Evolutionary conservation across 495 filamentous ascomycete genomes (phyloP), one percentile per base, ranked within the genome.

Genomic region (Jackrogersella minutella): DNA sequence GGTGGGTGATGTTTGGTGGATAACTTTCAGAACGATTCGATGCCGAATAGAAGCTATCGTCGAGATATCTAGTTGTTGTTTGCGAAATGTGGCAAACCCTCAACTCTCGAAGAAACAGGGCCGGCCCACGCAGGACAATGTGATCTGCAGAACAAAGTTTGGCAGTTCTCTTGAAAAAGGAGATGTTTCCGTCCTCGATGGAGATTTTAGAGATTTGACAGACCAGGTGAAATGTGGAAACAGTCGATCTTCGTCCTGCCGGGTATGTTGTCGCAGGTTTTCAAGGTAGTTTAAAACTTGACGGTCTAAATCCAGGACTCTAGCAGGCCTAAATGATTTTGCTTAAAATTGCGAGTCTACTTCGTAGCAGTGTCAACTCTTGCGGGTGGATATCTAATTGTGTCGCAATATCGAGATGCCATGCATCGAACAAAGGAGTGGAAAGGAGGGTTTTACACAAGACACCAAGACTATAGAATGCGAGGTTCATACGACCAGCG

Each of bases 131-230:
- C 58, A 50, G 52, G 55, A 58, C 40, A 55, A 55, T 28, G 55
- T 56, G 70, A 73, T 73, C 70, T 70, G 50, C 70, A 64, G 70
- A 70, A 73, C 70, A 73, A 70, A 68, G 63, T 70, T 73, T 61
- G 62, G 51, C 39, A 14, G 59, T 62, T 58, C 49, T 62, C 44
- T 36, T 39, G 21, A 53, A 41, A 54, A 49, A 39, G 34, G 26
- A 68, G 57, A 64, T 64, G 67, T 73, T 73, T 73, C 66, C 50
- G 59, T 52, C 60, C 33, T 65, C 33, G 37, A 64, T 36, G 28
- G 55, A 43, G 44, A 46, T 44, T n/a, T 24, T 17, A 44, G 8
- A 41, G 46, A 49, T 44, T n/a, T 37, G 44, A 40, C 19, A 50
- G 37, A 58, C n/a, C 22, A 19, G 39, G 41, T 63, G 62, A 62